Evolutionary conservation across 177 flowering plant genomes (phyloP), one percentile per base, ranked within the genome.

Genomic region (Telopea speciosissima): DNA sequence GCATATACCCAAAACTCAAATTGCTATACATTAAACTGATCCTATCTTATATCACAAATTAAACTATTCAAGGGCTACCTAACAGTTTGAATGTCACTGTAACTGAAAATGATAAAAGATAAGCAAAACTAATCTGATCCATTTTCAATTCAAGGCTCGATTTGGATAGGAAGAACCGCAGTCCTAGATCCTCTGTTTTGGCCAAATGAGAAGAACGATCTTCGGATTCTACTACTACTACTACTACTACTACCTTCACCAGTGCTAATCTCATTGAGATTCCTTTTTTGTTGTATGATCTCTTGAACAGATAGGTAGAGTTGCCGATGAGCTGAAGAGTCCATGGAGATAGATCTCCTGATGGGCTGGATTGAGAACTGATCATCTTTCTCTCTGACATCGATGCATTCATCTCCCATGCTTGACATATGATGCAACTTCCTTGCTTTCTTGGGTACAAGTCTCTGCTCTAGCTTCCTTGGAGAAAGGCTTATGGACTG

Each of bases 261-360:
- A n/a, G 77, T 76, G 44, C 85, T 80, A 42, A 73, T 79, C 68
- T 86, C 89, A 70, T 52, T 72, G 28, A 67, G 77, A 23, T 79
- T 75, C 52, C 76, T 78, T 65, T 78, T 79, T 67, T 81, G 85
- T 65, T 73, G 77, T 17, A 83, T 45, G 24, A 86, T 85, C 80
- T 88, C 91, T 81, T 88, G 92, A 74, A 94, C 82, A 44, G 88
- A 79, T 68, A 85, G 63, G 65, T 70, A 88, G 61, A 91, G 82
- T 74, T 84, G 88, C 36, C 84, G 80, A 72, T 94, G 97, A 1
- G 81, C 77, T 1, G 90, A 89, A 0, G 97, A 94, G 67, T 92
- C 97, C 98, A 94, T 87, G 1, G 98, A 94, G 44, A 94, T 80
- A 0, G 98, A 94, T 73, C 97, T 84, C 69, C 98, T 82, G 8